Base-by-base conservation (phyloP, 495 filamentous ascomycete genomes). In the Tuber microsphaerosporum region DNA sequence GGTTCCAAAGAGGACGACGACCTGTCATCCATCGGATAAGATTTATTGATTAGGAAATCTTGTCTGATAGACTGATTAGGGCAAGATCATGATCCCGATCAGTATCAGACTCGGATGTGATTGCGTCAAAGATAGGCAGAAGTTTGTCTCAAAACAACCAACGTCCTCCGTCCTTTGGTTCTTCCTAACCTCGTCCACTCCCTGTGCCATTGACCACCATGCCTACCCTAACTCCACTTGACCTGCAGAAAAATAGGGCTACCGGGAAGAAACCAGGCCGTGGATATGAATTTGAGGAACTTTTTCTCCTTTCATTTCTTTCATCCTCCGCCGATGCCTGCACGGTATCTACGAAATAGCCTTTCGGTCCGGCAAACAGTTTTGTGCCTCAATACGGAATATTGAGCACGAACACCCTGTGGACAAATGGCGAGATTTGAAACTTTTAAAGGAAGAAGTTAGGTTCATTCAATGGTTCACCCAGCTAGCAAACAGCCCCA, bases 91-190 rank as follows among this genome's bases (percentile, higher is more conserved):
- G 51, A 31, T 16, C 56, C 26, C 34, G 26, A 34, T 65, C 26
- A 2, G 20, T 8, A 51, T n/a, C n/a, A n/a, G n/a, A n/a, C n/a
- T 79, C 77, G 79, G 76, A 79, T 79, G 65, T 8, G 45, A 69
- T 65, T 75, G 73, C 68, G 69, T 70, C 75, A 75, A n/a, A 44
- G 16, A 34, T 43, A 20, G 44, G 22, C 39, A 69, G 73, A 75
- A n/a, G 74, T 76, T 78, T 76, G 71, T 65, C 76, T 72, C 69
- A 72, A 78, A 70, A 72, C 76, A 26, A 37, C n/a, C 46, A 72
- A 72, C 70, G 45, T 34, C 51, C 14, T 73, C n/a, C n/a, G 4
- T 65, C 56, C 56, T 65, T 17, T 34, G 1, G 26, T 65, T 26
- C 26, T 17, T 73, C 72, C 72, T 75, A 51, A 31, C 51, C 72